Evolutionary conservation across 1,284 basidiomycete genomes (phyloP), one percentile per base, ranked within the genome.

Genomic region (Ganoderma multipileum): DNA sequence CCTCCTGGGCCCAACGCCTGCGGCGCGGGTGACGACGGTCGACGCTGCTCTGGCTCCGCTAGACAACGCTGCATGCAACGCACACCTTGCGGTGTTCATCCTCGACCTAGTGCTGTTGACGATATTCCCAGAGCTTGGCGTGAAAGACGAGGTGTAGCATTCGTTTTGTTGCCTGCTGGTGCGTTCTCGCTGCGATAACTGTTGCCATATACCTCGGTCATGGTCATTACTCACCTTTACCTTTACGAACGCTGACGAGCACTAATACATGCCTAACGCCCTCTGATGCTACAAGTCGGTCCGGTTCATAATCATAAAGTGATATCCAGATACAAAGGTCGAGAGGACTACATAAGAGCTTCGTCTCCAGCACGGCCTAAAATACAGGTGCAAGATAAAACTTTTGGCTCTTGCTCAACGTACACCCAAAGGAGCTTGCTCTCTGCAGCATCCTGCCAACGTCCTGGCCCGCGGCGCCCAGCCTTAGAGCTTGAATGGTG

Each of bases 71-170:
- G 81, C 82, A 68, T 92, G 91, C 76, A 95, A 95, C 73, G 81
- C 85, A 5, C 92, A 93, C 70, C 82, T 95, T 0, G 77, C 87
- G 2, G 79, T 94, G 60, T 81, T 91, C 67, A 67, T 94, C 4
- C 74, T 94, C 33, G 93, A 95, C 72, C 80, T 88, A 18, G 66
- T 92, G 6, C 73, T 93, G 52, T 74, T 89, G 52, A 83, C 82
- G 2, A 68, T 93, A 58, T 93, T 92, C 73, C 92, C 93, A 0
- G 91, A 93, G 79, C 79, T 94, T 73, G 82, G 82, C 28, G 75
- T 73, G 23, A 76, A 72, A 39, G 73, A 72, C 60, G 72, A 70
- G 60, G 68, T 64, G 12, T 67, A 54, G 64, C 59, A 54, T 64
- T 20, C 16, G 14, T 23, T 20, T 18, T 18, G 30, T 38, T n/a